Conservation (phyloP, 164 flowering plant genomes). For the Vitis vinifera region DNA sequence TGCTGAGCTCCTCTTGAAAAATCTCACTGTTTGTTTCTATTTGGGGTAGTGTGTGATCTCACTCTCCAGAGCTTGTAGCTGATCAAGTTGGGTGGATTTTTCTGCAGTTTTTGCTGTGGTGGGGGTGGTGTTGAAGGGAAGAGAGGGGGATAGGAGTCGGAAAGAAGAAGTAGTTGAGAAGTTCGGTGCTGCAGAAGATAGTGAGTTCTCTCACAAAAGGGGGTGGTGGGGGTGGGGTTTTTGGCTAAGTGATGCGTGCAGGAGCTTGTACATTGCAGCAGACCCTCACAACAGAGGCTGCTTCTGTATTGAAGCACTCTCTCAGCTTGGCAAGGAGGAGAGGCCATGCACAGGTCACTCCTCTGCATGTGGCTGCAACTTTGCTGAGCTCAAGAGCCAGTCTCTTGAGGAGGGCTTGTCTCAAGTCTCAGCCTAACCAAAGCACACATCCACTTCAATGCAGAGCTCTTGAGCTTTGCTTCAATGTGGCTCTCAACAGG, state of each 20-base stretch:
- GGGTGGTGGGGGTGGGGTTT: conserved; percentile 52
- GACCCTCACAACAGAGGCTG: conserved; percentile 97
- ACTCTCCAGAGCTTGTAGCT: no score
- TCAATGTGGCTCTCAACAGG: conserved; percentile 91
- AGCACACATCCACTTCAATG: conserved; percentile 73
- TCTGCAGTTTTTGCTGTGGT: not conserved
- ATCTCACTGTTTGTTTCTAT: not conserved
- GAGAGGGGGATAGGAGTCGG: not conserved
- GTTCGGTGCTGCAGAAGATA: not conserved
- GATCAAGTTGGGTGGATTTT: not conserved
- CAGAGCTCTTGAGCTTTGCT: conserved; percentile 95
- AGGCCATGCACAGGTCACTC: conserved; percentile 95
- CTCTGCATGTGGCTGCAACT: conserved; percentile 93
- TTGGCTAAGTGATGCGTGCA: conserved; percentile 74
- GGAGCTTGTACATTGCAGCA: conserved; percentile 81
- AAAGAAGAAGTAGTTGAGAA: not conserved
- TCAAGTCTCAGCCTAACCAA: conserved; percentile 66
- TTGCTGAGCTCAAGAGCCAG: conserved; percentile 54
- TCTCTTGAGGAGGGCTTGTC: conserved; percentile 72
- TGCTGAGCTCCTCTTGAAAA: conserved; percentile 9
- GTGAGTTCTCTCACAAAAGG: conserved; percentile 7
- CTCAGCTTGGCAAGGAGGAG: conserved; percentile 72
- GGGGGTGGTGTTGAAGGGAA: conserved; percentile 16
- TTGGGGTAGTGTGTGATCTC: not conserved
- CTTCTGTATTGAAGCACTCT: conserved; percentile 82